Conservation (phyloP, 371 early-diverging fungal genomes). For the Mucor mucedo region DNA sequence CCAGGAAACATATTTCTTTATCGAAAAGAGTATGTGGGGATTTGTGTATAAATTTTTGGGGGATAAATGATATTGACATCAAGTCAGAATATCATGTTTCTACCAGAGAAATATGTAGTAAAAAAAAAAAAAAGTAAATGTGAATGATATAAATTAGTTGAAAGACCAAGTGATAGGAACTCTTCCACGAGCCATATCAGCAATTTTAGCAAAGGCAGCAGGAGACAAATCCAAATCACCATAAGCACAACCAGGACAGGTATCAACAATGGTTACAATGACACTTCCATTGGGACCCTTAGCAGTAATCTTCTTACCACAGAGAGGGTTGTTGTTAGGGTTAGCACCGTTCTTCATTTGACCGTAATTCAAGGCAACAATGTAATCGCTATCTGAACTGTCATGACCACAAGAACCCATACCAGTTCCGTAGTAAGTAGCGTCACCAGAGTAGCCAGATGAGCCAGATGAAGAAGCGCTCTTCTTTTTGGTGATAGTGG, state of each 20-base stretch:
- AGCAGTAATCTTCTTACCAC: constrained; percentile 55
- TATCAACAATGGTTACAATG: constrained; percentile 60
- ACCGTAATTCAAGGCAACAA: constrained; percentile 30
- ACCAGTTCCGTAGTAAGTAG: constrained; percentile 42
- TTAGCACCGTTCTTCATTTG: constrained; percentile 35
- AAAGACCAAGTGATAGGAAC: constrained; percentile 57
- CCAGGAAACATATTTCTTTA: constrained; percentile 6
- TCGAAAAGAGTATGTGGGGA: constrained; percentile 6
- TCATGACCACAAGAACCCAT: constrained; percentile 41
- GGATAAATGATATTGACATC: constrained; percentile 3
- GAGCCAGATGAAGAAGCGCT: constrained; percentile 11
- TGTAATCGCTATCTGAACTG: constrained; percentile 22
- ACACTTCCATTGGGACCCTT: constrained; percentile 55
- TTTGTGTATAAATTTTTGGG: not conserved
- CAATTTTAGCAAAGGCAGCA: constrained; percentile 61
- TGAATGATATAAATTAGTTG: constrained; percentile 11
- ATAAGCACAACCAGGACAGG: constrained; percentile 62
- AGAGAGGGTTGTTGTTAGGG: constrained; percentile 49
- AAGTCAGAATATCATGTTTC: constrained; percentile 1
- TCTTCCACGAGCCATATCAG: constrained; percentile 51
- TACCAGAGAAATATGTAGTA: constrained; percentile 19
- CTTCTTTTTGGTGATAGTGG: constrained; percentile 12
- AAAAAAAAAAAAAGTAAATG: not conserved
- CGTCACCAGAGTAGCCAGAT: constrained; percentile 42
- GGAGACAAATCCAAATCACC: constrained; percentile 64